A percentile compares a stretch with the other conserved stretches of the same genome.
Conservation (phyloP, 805 yeast species). For the Kregervanrija delftensis region DNA sequence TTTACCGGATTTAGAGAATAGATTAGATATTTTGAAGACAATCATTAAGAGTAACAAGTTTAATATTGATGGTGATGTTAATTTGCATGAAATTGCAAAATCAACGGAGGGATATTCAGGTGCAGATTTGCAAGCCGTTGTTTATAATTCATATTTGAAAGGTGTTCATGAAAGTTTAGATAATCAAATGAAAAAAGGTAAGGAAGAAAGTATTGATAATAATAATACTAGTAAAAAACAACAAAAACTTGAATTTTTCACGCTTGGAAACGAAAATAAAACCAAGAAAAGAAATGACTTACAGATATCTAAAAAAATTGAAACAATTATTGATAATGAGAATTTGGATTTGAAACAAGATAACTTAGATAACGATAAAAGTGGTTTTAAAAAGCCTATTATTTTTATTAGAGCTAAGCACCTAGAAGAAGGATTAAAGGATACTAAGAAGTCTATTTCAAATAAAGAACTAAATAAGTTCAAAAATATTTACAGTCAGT, state of each 20-base stretch:
- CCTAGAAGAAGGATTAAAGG: conserved; percentile 54
- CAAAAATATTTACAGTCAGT: conserved; percentile 57
- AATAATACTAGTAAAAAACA: conserved; percentile 2
- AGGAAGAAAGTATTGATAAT: conserved; percentile 14
- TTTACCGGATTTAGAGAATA: conserved; percentile 65
- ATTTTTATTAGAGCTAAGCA: conserved; percentile 49
- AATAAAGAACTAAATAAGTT: conserved; percentile 60
- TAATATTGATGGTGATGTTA: conserved; percentile 46
- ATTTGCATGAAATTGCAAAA: conserved; percentile 47
- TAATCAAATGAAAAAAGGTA: conserved; percentile 23
- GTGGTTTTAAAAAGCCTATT: conserved; percentile 15
- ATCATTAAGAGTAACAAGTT: conserved; percentile 52
- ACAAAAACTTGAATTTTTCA: conserved; percentile 16
- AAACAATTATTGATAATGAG: conserved; percentile 14
- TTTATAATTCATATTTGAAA: conserved; percentile 84
- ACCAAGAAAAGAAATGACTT: conserved; percentile 3
- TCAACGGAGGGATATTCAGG: conserved; percentile 78
- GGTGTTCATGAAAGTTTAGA: conserved; percentile 72
- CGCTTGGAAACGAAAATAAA: conserved; percentile 2
- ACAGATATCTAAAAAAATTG: conserved; percentile 15
- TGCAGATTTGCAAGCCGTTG: conserved; percentile 89
- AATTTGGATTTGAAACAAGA: conserved; percentile 12
- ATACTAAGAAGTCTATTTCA: conserved; percentile 89
- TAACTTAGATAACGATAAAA: conserved; percentile 38
- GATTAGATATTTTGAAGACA: conserved; percentile 63